Evolutionary conservation across 805 yeast species (phyloP).

Genomic region (Candida ulmi): DNA sequence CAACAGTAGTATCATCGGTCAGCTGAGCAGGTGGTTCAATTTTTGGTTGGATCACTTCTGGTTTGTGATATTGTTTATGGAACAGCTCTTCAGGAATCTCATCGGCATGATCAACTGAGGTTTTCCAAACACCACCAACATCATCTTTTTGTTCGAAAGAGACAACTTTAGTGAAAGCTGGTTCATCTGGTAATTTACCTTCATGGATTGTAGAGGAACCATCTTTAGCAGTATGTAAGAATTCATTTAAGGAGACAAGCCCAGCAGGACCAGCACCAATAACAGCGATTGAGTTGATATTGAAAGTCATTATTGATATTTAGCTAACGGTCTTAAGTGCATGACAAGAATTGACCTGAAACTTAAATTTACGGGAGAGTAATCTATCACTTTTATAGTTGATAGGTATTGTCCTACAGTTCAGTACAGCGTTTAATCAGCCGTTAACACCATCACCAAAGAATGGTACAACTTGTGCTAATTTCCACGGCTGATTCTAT

Average conservation of each 20-base stretch:
- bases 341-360: no score
- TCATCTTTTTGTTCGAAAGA: constrained; percentile 34
- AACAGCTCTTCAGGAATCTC: constrained; percentile 18
- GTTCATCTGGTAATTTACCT: constrained; percentile 6
- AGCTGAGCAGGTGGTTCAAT: constrained; percentile 7
- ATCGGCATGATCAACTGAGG: constrained; percentile 18
- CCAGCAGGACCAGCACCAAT: constrained; percentile 36
- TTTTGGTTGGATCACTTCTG: constrained; percentile 25
- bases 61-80: constrained; percentile 26
- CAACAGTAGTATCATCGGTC: constrained; percentile 11
- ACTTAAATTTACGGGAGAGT: no score
- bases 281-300: constrained; percentile 26
- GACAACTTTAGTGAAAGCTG: constrained; percentile 28
- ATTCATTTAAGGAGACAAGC: constrained; percentile 27
- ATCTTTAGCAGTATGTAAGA: constrained; percentile 23
- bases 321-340: no score
- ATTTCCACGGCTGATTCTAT: no score
- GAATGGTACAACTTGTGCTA: no score
- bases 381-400: no score
- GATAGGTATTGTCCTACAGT: no score
- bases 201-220: constrained; percentile 24
- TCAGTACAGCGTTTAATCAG: no score
- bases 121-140: constrained; percentile 40
- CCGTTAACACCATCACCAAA: no score
- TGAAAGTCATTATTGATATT: constrained; percentile 1